Conservation (phyloP, 2,329 filamentous ascomycete species). For the Arthrobotrys conoides region DNA sequence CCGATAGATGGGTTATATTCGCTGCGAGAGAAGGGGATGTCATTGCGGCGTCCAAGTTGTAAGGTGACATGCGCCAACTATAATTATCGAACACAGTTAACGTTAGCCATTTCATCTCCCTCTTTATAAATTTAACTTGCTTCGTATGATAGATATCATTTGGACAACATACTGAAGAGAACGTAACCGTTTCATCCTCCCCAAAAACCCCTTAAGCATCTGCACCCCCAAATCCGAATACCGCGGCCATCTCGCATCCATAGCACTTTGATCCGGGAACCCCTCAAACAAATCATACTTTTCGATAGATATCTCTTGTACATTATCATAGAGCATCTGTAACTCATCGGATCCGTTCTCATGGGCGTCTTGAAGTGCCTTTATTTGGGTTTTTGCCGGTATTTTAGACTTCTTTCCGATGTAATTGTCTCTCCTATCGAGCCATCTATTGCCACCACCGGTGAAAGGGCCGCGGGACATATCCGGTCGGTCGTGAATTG, state of each 20-base stretch:
- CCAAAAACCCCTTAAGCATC: slow-evolving; percentile 9
- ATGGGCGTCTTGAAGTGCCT: not conserved
- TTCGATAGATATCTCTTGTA: slow-evolving; percentile 9
- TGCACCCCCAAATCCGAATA: slow-evolving; percentile 9
- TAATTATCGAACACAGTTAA: not conserved
- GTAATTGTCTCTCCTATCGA: too few species aligned
- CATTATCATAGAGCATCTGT: slow-evolving; percentile 15
- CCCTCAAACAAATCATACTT: not conserved
- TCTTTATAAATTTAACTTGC: too few species aligned
- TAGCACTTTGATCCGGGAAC: too few species aligned
- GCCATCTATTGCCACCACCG: too few species aligned
- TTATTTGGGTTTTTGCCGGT: not conserved
- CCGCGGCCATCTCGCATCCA: not conserved
- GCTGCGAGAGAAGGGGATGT: not conserved
- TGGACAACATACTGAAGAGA: too few species aligned
- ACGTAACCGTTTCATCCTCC: slow-evolving; percentile 17
- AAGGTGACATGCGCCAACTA: slow-evolving; percentile 23
- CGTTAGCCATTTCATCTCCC: too few species aligned
- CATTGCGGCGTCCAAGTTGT: not conserved
- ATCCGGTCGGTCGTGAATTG: too few species aligned
- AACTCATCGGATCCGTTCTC: not conserved
- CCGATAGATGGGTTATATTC: slow-evolving; percentile 3
- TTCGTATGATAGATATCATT: too few species aligned
- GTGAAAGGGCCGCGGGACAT: too few species aligned
- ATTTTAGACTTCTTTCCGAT: too few species aligned